phyloP scores from a whole-genome alignment of 495 filamentous ascomycete species.

The Platismatia glauca region DNA sequence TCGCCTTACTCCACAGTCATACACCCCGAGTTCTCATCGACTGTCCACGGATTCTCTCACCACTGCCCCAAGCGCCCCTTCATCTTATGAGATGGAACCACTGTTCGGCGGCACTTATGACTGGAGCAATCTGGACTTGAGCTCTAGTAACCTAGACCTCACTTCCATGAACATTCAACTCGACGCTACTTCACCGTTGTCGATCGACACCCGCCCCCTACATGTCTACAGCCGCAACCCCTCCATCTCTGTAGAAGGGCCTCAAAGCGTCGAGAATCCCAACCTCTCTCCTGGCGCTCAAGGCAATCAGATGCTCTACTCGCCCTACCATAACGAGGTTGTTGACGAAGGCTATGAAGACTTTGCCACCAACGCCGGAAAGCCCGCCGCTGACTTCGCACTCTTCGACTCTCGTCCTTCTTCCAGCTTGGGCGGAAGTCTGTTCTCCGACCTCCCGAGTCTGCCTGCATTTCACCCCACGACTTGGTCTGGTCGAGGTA shows the following conservation, averaged over 20 bases:
- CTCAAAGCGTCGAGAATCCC: slow-evolving; percentile 25
- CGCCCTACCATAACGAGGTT: slow-evolving; percentile 41
- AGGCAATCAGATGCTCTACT: slow-evolving; percentile 55
- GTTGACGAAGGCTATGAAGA: slow-evolving; percentile 40
- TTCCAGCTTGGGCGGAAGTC: slow-evolving; percentile 19
- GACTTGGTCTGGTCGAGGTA: slow-evolving; percentile 21
- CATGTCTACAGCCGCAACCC: slow-evolving; percentile 28
- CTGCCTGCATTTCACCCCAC: slow-evolving; percentile 20
- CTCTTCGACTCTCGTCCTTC: slow-evolving; percentile 30
- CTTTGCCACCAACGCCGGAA: slow-evolving; percentile 24
- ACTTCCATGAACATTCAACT: slow-evolving; percentile 32
- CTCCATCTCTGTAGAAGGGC: slow-evolving; percentile 23
- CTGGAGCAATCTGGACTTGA: slow-evolving; percentile 32
- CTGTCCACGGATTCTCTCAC: slow-evolving; percentile 21
- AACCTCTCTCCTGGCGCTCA: slow-evolving; percentile 57
- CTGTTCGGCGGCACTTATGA: slow-evolving; percentile 26
- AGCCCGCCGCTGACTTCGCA: slow-evolving; percentile 38
- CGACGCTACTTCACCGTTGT: slow-evolving; percentile 22
- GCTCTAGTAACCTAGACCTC: slow-evolving; percentile 26
- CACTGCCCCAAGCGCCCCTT: slow-evolving; percentile 16
- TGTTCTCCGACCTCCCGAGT: slow-evolving; percentile 17
- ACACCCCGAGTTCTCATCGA: slow-evolving; percentile 20
- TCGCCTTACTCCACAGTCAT: slow-evolving; percentile 19
- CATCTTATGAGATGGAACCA: slow-evolving; percentile 20
- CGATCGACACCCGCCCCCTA: slow-evolving; percentile 28